These are phyloP conservation scores for Dissoconium aciculare DNA, from an alignment of 2,329 filamentous ascomycete species.

Conservation along the genomic window DNA sequence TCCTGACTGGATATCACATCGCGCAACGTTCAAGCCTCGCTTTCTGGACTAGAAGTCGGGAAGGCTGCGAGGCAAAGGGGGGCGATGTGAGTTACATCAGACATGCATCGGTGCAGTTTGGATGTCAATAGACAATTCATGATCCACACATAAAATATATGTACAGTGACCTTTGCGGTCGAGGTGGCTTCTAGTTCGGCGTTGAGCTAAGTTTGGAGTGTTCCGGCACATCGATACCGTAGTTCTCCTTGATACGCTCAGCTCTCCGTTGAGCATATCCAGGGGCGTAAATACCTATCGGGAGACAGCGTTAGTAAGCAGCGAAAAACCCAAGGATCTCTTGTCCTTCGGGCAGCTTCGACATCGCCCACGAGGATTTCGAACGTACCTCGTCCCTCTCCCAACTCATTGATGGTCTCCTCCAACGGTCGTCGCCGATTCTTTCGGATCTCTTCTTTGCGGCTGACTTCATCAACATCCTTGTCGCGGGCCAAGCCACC, in stretches of 20 bases:
- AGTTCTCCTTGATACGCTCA: constrained; percentile 69
- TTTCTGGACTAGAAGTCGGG: too few species aligned
- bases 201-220: background rate
- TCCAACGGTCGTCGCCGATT: constrained; percentile 59
- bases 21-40: too few species aligned
- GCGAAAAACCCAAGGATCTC: too few species aligned
- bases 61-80: too few species aligned
- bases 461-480: constrained; percentile 57
- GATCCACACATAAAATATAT: too few species aligned
- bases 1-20: too few species aligned
- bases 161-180: background rate
- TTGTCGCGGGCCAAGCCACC: constrained; percentile 40
- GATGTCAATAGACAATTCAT: too few species aligned
- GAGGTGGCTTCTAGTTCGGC: constrained; percentile 1
- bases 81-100: too few species aligned
- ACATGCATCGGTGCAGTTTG: too few species aligned
- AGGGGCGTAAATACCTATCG: constrained; percentile 58
- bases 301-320: constrained; percentile 7
- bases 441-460: constrained; percentile 59
- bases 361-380: too few species aligned
- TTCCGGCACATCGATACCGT: constrained; percentile 61
- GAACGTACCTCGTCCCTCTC: constrained; percentile 67
- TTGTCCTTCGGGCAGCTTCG: too few species aligned
- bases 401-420: constrained; percentile 67
- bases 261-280: constrained; percentile 75